phyloP scores from a whole-genome alignment of 2,329 filamentous ascomycete genomes.

The Calonectria pseudoturangicola region DNA sequence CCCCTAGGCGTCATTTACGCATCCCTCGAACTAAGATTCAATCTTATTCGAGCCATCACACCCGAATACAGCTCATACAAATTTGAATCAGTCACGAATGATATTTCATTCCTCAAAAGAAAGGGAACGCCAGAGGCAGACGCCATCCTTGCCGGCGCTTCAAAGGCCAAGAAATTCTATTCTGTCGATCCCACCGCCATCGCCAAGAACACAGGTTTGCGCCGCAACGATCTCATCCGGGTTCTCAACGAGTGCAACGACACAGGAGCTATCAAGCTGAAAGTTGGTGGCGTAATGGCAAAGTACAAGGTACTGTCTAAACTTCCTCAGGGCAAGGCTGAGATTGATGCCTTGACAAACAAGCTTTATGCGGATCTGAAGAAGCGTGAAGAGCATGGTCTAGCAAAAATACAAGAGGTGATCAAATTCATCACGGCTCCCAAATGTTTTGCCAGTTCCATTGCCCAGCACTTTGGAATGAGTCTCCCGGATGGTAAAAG shows the following conservation, averaged over 20 bases:
- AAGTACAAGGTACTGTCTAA: conserved; percentile 70
- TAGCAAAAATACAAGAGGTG: conserved; percentile 70
- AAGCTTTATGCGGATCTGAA: conserved; percentile 71
- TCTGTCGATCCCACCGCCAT: conserved; percentile 69
- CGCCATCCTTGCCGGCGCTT: conserved; percentile 65
- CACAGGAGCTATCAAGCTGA: conserved; percentile 68
- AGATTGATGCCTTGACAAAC: conserved; percentile 66
- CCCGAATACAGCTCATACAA: conserved; percentile 75
- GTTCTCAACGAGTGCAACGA: conserved; percentile 74
- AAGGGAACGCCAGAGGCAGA: conserved; percentile 65
- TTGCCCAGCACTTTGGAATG: conserved; percentile 77
- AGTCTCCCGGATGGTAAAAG: conserved; percentile 63
- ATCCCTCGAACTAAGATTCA: conserved; percentile 75
- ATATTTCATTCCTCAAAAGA: conserved; percentile 55
- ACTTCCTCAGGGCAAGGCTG: conserved; percentile 64
- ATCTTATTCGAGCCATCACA: conserved; percentile 73
- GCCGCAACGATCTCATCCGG: conserved; percentile 69
- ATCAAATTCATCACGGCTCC: conserved; percentile 71
- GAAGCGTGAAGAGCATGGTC: conserved; percentile 69
- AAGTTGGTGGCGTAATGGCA: conserved; percentile 70
- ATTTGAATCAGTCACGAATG: conserved; percentile 63
- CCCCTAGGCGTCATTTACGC: conserved; percentile 74
- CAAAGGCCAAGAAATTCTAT: conserved; percentile 64
- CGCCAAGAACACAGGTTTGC: conserved; percentile 56
- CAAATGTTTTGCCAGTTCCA: conserved; percentile 69